These are phyloP conservation scores for Tricholoma bakamatsutake DNA, from an alignment of 768 basidiomycete species.

Conservation along the genomic window DNA sequence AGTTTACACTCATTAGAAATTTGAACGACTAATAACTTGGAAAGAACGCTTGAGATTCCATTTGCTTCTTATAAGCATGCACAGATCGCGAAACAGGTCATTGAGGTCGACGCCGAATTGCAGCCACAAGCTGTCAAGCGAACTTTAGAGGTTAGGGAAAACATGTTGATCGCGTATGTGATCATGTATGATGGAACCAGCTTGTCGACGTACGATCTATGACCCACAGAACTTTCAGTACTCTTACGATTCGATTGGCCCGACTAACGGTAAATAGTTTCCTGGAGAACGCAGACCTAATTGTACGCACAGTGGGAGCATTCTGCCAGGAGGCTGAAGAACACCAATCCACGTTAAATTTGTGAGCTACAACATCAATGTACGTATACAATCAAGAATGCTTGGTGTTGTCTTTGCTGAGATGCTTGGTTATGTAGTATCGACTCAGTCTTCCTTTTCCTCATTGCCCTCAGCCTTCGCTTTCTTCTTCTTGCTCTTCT, in stretches of 20 bases:
- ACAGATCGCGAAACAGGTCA: constrained; percentile 70
- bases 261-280: constrained; percentile 81
- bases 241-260: constrained; percentile 79
- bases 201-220: constrained; percentile 3
- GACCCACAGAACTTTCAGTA: constrained; percentile 55
- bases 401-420: neutral
- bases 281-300: constrained; percentile 84
- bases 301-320: constrained; percentile 73
- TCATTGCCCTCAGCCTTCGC: constrained; percentile 45
- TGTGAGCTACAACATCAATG: neutral
- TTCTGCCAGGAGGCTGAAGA: constrained; percentile 66
- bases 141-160: constrained; percentile 57
- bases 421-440: neutral
- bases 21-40: constrained; percentile 1
- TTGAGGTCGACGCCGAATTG: constrained; percentile 83
- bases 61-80: constrained; percentile 75
- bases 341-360: constrained; percentile 11
- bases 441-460: constrained; percentile 25
- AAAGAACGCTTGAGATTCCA: constrained; percentile 67
- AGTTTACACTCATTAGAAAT: neutral
- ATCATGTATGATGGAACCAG: neutral
- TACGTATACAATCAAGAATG: constrained; percentile 2
- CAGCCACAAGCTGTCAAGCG: constrained; percentile 78
- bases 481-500: constrained; percentile 90
- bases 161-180: constrained; percentile 72